Percentiles rank a stretch among this genome's conserved stretches.
These are phyloP conservation scores for Yamadazyma ubonensis DNA, from an alignment of 805 yeast species.

Conservation along the genomic window DNA sequence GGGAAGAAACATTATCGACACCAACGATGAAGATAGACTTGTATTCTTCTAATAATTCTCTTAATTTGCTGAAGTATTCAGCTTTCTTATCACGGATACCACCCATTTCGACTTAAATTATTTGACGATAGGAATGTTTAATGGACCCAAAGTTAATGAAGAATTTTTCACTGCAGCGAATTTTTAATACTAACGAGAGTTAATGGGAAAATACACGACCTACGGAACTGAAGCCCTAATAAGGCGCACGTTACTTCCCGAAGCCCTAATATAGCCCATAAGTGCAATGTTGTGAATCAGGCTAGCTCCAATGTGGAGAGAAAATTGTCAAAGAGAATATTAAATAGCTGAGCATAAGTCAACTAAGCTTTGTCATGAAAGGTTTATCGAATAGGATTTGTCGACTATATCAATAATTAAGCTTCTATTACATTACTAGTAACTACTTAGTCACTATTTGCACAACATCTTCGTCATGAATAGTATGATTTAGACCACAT, in stretches of 20 bases:
- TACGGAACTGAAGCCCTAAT: slow-evolving; percentile 10
- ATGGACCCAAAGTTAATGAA: slow-evolving; percentile 46
- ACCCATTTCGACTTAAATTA: slow-evolving; percentile 93
- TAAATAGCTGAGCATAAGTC: no score
- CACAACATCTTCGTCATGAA: slow-evolving; percentile 93
- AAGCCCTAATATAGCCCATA: no score
- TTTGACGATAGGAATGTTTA: slow-evolving; percentile 87
- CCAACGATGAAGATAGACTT: slow-evolving; percentile 98
- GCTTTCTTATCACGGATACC: slow-evolving; percentile 97
- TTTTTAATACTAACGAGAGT: not conserved
- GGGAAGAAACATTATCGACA: slow-evolving; percentile 99
- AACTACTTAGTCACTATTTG: slow-evolving; percentile 77
- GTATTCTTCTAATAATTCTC: slow-evolving; percentile 94
- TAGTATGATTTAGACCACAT: slow-evolving; percentile 81
- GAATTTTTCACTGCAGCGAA: slow-evolving; percentile 9
- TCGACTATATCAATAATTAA: no score
- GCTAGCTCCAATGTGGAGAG: no score
- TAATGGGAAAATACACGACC: not conserved
- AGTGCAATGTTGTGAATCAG: no score
- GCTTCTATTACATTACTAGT: not conserved
- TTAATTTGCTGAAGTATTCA: slow-evolving; percentile 93
- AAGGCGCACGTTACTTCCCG: no score
- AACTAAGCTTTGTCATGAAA: no score
- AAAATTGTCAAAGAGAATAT: no score
- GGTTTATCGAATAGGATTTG: no score